phyloP scores from a whole-genome alignment of 2,329 filamentous ascomycete species.

The Fulvia fulva region DNA sequence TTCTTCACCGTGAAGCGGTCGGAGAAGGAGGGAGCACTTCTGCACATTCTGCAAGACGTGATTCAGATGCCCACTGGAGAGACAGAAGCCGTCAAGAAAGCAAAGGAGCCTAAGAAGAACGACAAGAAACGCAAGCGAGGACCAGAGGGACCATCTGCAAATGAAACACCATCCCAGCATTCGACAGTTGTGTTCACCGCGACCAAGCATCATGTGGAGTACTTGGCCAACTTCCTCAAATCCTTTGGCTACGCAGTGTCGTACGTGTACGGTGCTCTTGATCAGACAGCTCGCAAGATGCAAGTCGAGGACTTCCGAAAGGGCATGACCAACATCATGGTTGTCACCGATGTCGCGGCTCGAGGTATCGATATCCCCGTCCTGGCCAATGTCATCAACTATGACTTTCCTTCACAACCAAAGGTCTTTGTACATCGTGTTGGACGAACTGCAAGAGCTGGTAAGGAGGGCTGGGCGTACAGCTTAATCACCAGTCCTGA shows the following conservation, averaged over 20 bases:
- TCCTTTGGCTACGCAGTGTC: slow-evolving; percentile 83
- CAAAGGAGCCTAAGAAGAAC: slow-evolving; percentile 43
- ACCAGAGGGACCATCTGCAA: slow-evolving; percentile 48
- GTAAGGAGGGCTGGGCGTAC: slow-evolving; percentile 89
- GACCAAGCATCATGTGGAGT: slow-evolving; percentile 97
- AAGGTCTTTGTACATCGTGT: slow-evolving; percentile 97
- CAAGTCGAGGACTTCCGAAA: slow-evolving; percentile 87
- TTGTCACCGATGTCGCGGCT: slow-evolving; percentile 94
- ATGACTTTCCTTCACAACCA: slow-evolving; percentile 93
- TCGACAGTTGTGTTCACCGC: slow-evolving; percentile 94
- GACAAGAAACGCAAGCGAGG: slow-evolving; percentile 71
- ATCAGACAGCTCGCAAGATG: slow-evolving; percentile 87
- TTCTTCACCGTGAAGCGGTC: slow-evolving; percentile 91
- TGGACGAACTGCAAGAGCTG: slow-evolving; percentile 90
- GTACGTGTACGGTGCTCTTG: slow-evolving; percentile 89
- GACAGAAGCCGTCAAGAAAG: slow-evolving; percentile 50
- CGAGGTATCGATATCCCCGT: slow-evolving; percentile 97
- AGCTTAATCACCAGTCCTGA: slow-evolving; percentile 85
- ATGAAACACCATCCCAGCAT: slow-evolving; percentile 74
- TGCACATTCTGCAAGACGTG: slow-evolving; percentile 84
- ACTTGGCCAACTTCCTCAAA: slow-evolving; percentile 74
- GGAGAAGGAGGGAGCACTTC: slow-evolving; percentile 88
- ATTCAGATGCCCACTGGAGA: slow-evolving; percentile 80
- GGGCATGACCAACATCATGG: slow-evolving; percentile 81
- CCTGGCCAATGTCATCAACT: slow-evolving; percentile 96